Conservation (phyloP, 176 grass and related monocot genomes). For the Saccharum spontaneum region DNA sequence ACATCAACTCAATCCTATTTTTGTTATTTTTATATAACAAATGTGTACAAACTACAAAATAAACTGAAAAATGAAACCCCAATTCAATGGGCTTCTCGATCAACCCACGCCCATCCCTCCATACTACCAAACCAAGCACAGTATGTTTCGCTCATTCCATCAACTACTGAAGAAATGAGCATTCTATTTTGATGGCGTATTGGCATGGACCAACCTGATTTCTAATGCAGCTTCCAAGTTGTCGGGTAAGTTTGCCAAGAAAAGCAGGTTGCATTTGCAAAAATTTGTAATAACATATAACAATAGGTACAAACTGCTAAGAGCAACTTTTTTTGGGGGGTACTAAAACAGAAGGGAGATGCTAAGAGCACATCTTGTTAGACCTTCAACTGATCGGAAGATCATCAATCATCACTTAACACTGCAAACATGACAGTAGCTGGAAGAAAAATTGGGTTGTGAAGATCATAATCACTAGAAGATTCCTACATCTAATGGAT, state of each 20-base stretch:
- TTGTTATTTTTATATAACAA: background rate
- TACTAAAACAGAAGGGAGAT: background rate
- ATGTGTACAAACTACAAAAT: background rate
- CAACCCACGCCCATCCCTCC: background rate
- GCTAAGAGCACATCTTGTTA: background rate
- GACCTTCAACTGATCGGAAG: background rate
- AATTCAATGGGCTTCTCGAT: background rate
- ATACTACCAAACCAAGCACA: background rate
- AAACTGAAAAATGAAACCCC: background rate
- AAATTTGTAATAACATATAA: background rate
- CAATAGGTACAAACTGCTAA: constrained; percentile 6
- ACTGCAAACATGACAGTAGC: background rate
- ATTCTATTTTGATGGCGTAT: background rate
- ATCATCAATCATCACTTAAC: background rate
- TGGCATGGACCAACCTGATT: background rate
- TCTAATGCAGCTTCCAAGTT: background rate
- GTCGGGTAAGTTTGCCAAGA: background rate
- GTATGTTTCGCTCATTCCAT: background rate
- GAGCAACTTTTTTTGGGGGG: background rate
- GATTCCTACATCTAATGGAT: background rate
- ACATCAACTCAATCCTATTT: background rate
- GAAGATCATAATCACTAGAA: background rate
- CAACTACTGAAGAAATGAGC: background rate
- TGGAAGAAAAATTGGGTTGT: background rate
- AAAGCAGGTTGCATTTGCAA: constrained; percentile 1